phyloP scores from a whole-genome alignment of 495 filamentous ascomycete genomes.

The Neurospora sp. region DNA sequence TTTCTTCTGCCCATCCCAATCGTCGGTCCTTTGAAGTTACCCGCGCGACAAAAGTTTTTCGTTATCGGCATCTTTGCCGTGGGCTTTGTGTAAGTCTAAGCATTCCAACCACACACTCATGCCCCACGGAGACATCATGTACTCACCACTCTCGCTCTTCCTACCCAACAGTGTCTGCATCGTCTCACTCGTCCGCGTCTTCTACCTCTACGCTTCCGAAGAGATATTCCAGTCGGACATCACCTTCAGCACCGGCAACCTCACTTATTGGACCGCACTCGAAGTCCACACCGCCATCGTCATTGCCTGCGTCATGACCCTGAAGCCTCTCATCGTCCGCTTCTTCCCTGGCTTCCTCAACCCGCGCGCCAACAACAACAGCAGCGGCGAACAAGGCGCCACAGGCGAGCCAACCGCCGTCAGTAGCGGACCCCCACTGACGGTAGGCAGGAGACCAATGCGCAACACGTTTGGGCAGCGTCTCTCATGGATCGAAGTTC shows the following conservation, averaged over 20 bases:
- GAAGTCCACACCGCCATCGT: conserved; percentile 18
- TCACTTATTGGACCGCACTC: conserved; percentile 15
- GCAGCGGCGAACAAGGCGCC: background rate
- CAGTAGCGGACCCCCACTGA: conserved; percentile 6
- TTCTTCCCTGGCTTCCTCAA: conserved; percentile 11
- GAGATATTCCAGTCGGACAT: conserved; percentile 1
- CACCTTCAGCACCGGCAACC: conserved; percentile 5
- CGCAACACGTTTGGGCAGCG: conserved; percentile 1
- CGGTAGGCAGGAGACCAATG: conserved; percentile 13
- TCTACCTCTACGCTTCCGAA: conserved; percentile 1
- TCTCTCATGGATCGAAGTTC: conserved; percentile 2
- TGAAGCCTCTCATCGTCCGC: conserved; percentile 14
- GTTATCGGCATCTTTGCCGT: conserved; percentile 25
- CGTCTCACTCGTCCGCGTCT: conserved; percentile 19
- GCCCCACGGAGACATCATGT: background rate
- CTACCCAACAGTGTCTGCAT: conserved; percentile 13
- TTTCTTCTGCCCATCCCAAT: conserved; percentile 30
- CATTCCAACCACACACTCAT: background rate
- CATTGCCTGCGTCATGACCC: conserved; percentile 19
- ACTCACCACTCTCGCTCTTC: background rate
- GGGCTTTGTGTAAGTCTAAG: conserved; percentile 27
- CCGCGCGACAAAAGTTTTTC: conserved; percentile 24
- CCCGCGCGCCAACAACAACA: background rate
- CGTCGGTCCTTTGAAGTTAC: conserved; percentile 24
- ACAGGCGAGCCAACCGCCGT: background rate